Evolutionary conservation across 208 protist genomes (phyloP).

Genomic region (Leishmania mexicana): DNA sequence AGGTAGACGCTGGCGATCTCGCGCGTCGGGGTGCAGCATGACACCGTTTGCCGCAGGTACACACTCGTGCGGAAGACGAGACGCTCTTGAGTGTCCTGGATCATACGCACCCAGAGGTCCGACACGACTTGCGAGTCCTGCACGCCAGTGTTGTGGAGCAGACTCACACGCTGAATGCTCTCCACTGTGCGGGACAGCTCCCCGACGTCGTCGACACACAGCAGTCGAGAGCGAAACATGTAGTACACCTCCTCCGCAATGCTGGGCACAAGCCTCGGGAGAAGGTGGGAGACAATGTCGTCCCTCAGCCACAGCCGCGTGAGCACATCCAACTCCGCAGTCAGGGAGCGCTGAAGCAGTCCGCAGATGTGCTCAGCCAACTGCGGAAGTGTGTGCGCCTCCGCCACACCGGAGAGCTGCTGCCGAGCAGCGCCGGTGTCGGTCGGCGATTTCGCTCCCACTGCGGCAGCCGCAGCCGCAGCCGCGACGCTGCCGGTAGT

Average conservation of each 20-base stretch:
- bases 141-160: slow-evolving; percentile 34
- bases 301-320: slow-evolving; percentile 79
- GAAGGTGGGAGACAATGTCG: slow-evolving; percentile 56
- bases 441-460: neutral
- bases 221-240: slow-evolving; percentile 77
- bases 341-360: slow-evolving; percentile 61
- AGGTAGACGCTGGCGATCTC: slow-evolving; percentile 51
- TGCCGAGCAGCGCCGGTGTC: slow-evolving; percentile 9
- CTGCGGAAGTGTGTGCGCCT: slow-evolving; percentile 42
- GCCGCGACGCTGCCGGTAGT: neutral
- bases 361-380: slow-evolving; percentile 56
- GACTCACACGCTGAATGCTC: slow-evolving; percentile 59
- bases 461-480: neutral
- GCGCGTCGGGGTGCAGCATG: slow-evolving; percentile 37
- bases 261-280: slow-evolving; percentile 58
- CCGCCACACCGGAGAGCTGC: slow-evolving; percentile 24
- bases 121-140: slow-evolving; percentile 48
- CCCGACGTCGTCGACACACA: slow-evolving; percentile 76
- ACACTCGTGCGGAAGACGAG: slow-evolving; percentile 84
- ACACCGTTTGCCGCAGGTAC: slow-evolving; percentile 68
- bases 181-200: slow-evolving; percentile 75
- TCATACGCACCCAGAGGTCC: slow-evolving; percentile 71
- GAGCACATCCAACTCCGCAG: slow-evolving; percentile 57
- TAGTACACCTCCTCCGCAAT: slow-evolving; percentile 79
- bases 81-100: slow-evolving; percentile 88